Conservation (phyloP, 2,329 filamentous ascomycete genomes). For the Monosporascus sp. region DNA sequence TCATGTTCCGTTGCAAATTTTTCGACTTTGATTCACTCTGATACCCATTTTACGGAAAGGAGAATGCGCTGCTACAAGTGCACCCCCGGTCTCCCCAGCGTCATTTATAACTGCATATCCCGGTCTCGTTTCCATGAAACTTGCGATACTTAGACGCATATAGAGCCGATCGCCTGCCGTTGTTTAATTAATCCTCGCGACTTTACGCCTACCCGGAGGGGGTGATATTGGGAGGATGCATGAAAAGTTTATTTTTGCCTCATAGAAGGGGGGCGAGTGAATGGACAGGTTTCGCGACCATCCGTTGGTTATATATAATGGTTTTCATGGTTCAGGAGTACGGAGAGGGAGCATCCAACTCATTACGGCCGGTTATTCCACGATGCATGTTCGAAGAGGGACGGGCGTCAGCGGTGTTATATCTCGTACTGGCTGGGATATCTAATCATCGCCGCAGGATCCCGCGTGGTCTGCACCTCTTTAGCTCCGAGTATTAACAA, state of each 20-base stretch:
- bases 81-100: too few relatives aligned
- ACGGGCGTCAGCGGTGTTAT: not conserved
- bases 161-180: not conserved
- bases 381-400: not conserved
- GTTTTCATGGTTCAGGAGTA: not conserved
- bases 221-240: not conserved
- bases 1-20: not conserved
- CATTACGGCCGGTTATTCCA: not conserved
- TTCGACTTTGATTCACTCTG: not conserved
- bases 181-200: not conserved
- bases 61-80: too few relatives aligned
- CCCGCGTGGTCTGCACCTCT: not conserved
- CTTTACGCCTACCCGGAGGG: not conserved
- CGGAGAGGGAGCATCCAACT: not conserved
- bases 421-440: not conserved
- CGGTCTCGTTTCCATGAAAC: not conserved
- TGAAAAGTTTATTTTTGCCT: not conserved
- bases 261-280: not conserved
- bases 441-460: not conserved
- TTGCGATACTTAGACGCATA: not conserved
- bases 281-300: not conserved
- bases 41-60: constrained; percentile 2
- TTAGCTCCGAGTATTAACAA: too few relatives aligned
- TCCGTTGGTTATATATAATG: not conserved
- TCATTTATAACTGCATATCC: not conserved